Conservation (phyloP, 345 rosid genomes). For the Durio zibethinus region DNA sequence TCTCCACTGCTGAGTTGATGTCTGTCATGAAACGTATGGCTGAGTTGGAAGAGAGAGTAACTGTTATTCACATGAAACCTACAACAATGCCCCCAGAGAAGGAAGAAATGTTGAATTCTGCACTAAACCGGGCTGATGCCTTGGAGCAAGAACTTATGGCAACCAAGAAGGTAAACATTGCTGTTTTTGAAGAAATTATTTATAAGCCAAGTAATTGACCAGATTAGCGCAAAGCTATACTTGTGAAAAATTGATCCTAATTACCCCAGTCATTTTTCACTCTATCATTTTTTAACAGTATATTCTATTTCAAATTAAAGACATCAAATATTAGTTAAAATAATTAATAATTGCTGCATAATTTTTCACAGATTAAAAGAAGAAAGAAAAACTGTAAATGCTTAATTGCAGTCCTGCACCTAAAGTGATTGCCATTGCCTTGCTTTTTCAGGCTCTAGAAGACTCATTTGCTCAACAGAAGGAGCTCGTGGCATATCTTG, state of each 20-base stretch:
- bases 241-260: background rate
- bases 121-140: conserved; percentile 53
- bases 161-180: conserved; percentile 61
- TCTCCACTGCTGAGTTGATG: conserved; percentile 54
- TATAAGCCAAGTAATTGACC: background rate
- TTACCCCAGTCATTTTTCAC: too few species aligned
- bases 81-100: conserved; percentile 61
- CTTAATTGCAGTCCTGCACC: background rate
- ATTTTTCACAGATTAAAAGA: too few species aligned
- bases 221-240: background rate
- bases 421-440: background rate
- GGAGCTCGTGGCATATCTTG: conserved; percentile 71
- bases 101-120: conserved; percentile 75
- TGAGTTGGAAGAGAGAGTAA: conserved; percentile 69
- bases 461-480: conserved; percentile 67
- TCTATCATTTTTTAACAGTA: background rate
- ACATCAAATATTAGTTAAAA: conserved; percentile 22
- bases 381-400: background rate
- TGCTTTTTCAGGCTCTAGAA: conserved; percentile 62
- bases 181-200: background rate
- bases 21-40: conserved; percentile 67
- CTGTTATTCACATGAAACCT: conserved; percentile 48
- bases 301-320: conserved; percentile 53
- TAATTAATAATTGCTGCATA: background rate
- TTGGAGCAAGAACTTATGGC: conserved; percentile 79